These are phyloP conservation scores for Meira nashicola DNA, from an alignment of 1,284 basidiomycete genomes.

Conservation along the genomic window DNA sequence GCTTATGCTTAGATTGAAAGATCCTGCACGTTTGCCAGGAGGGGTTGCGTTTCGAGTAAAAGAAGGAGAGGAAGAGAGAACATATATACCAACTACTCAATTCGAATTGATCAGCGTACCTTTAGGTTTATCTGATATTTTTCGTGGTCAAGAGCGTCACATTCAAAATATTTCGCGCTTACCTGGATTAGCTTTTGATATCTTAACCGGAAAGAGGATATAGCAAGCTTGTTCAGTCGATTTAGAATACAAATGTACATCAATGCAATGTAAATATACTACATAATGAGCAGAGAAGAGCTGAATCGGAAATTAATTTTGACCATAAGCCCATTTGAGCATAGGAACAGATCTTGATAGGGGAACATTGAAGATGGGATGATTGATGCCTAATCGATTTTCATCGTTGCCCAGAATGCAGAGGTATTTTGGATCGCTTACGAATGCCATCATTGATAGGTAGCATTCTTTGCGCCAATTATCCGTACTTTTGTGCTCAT, in stretches of 20 bases:
- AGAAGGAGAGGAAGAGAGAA: background rate
- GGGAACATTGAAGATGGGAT: slow-evolving; percentile 42
- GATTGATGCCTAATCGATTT: slow-evolving; percentile 19
- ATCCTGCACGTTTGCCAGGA: slow-evolving; percentile 77
- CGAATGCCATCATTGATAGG: slow-evolving; percentile 28
- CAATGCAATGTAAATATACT: background rate
- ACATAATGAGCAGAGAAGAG: background rate
- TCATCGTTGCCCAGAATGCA: slow-evolving; percentile 19
- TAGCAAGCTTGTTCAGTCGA: too few relatives aligned
- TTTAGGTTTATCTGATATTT: slow-evolving; percentile 22
- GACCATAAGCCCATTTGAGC: slow-evolving; percentile 40
- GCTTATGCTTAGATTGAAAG: slow-evolving; percentile 77
- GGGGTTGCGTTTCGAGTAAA: slow-evolving; percentile 9
- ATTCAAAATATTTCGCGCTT: slow-evolving; percentile 12
- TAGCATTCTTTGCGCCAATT: slow-evolving; percentile 28
- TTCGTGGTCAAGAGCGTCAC: slow-evolving; percentile 29
- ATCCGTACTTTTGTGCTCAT: background rate
- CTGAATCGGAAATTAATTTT: slow-evolving; percentile 8
- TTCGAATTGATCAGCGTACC: slow-evolving; percentile 7
- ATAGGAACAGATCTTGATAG: slow-evolving; percentile 32
- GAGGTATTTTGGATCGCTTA: slow-evolving; percentile 18
- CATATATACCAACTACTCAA: background rate
- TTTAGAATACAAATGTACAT: too few relatives aligned
- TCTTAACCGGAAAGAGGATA: too few relatives aligned
- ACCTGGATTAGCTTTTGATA: background rate